Percentiles rank a stretch among this genome's conserved stretches.
phyloP scores from a whole-genome alignment of 2,329 filamentous ascomycete species.

The Penicillium thymicola region DNA sequence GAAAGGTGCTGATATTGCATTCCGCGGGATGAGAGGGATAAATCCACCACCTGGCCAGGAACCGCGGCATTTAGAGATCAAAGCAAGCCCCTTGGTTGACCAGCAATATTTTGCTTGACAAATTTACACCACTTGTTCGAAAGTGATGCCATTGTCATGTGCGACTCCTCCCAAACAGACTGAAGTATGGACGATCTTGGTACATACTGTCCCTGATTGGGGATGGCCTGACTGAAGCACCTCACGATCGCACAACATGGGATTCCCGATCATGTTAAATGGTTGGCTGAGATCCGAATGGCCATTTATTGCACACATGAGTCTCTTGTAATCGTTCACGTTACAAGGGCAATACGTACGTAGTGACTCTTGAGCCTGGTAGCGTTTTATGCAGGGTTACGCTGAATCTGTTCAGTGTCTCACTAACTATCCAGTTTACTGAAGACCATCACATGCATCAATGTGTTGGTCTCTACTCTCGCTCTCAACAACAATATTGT shows the following conservation, averaged over 20 bases:
- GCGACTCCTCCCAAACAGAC: background rate
- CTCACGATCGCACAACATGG: background rate
- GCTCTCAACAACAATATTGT: background rate
- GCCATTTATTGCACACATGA: no score
- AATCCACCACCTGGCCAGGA: conserved; percentile 4
- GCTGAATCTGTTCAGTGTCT: background rate
- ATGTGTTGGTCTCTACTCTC: background rate
- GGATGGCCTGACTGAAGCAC: background rate
- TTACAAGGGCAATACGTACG: background rate
- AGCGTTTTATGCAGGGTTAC: background rate
- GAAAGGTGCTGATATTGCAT: conserved; percentile 16
- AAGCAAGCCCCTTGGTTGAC: background rate
- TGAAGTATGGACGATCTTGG: conserved; percentile 8
- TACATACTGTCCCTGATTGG: background rate
- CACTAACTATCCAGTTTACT: background rate
- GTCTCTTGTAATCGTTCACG: no score
- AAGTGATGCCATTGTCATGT: conserved; percentile 1
- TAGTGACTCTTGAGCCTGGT: background rate
- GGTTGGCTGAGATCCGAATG: background rate
- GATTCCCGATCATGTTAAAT: conserved; percentile 17
- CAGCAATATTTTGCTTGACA: background rate
- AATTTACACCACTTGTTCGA: background rate
- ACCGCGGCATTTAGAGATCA: conserved; percentile 16
- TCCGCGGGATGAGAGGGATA: conserved; percentile 11
- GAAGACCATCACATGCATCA: background rate